These are phyloP conservation scores for Nitzschia inconspicua DNA, from an alignment of 108 stramenopile genomes.

Conservation along the genomic window DNA sequence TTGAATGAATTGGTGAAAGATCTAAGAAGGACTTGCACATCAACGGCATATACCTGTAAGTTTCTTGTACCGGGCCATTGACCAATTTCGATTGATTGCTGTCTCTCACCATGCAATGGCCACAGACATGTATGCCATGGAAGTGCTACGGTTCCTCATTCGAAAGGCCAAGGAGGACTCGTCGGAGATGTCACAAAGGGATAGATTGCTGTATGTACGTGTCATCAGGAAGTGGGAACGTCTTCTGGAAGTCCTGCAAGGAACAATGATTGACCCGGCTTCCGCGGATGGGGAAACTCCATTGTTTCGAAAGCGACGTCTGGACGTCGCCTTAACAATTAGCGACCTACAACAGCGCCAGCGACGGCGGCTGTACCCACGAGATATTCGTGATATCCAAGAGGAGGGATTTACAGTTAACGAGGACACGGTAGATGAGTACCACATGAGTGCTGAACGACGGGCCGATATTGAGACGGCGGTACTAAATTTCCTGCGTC, in stretches of 20 bases:
- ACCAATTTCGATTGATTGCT: background rate
- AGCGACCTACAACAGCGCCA: slow-evolving; percentile 75
- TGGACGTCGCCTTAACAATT: slow-evolving; percentile 72
- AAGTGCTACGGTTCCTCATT: slow-evolving; percentile 44
- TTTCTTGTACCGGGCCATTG: background rate
- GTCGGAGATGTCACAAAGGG: slow-evolving; percentile 2
- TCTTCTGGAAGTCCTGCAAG: slow-evolving; percentile 67
- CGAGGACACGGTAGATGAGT: background rate
- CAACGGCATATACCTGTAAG: slow-evolving; percentile 72
- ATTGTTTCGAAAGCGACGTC: slow-evolving; percentile 72
- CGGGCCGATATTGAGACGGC: slow-evolving; percentile 48
- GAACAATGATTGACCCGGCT: slow-evolving; percentile 61
- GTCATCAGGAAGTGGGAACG: slow-evolving; percentile 77
- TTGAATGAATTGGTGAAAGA: slow-evolving; percentile 57
- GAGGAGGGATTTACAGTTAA: background rate
- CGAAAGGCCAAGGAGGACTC: slow-evolving; percentile 17
- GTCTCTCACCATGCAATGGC: background rate
- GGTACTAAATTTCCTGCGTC: slow-evolving; percentile 49
- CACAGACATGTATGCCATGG: slow-evolving; percentile 60
- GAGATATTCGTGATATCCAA: slow-evolving; percentile 3
- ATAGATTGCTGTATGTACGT: slow-evolving; percentile 5
- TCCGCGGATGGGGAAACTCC: slow-evolving; percentile 41
- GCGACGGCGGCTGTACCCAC: slow-evolving; percentile 43
- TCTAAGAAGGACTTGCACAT: slow-evolving; percentile 70
- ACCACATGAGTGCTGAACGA: slow-evolving; percentile 12